These are phyloP conservation scores for Eucalyptus tenuipes DNA, from an alignment of 345 rosid genomes.

Conservation along the genomic window DNA sequence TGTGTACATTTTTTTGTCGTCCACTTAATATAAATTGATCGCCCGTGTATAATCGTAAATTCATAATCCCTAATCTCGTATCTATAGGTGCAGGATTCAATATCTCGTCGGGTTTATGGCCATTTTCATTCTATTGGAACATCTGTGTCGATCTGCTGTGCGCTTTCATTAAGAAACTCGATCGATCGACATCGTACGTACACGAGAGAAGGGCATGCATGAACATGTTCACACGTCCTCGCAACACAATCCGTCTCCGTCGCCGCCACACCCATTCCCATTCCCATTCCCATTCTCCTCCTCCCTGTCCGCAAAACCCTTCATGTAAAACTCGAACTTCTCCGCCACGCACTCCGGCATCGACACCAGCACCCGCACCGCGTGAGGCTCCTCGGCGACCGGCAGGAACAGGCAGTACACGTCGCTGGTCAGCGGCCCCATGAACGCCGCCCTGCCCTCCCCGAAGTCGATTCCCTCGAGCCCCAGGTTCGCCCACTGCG, in stretches of 20 bases:
- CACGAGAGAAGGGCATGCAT: background rate
- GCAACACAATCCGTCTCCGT: background rate
- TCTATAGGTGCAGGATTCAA: background rate
- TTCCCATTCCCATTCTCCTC: background rate
- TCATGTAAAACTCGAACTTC: conserved; percentile 63
- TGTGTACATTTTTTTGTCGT: accelerated
- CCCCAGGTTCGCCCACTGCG: conserved; percentile 88
- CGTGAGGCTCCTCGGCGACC: conserved; percentile 36
- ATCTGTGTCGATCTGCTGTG: background rate
- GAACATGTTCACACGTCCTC: background rate
- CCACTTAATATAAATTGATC: background rate
- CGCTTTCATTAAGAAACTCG: background rate
- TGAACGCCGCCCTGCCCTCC: conserved; percentile 57
- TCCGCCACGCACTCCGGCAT: conserved; percentile 57
- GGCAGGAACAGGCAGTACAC: conserved; percentile 91
- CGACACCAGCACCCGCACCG: conserved; percentile 63
- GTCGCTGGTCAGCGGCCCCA: conserved; percentile 86
- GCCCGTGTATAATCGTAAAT: background rate
- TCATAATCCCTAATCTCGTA: background rate
- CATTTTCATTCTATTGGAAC: background rate
- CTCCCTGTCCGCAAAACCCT: background rate
- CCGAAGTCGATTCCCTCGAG: conserved; percentile 87
- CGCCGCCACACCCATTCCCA: background rate
- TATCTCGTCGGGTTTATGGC: background rate
- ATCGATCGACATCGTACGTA: background rate